phyloP scores from a whole-genome alignment of 2,329 filamentous ascomycete species.

The Podosphaera xanthii region DNA sequence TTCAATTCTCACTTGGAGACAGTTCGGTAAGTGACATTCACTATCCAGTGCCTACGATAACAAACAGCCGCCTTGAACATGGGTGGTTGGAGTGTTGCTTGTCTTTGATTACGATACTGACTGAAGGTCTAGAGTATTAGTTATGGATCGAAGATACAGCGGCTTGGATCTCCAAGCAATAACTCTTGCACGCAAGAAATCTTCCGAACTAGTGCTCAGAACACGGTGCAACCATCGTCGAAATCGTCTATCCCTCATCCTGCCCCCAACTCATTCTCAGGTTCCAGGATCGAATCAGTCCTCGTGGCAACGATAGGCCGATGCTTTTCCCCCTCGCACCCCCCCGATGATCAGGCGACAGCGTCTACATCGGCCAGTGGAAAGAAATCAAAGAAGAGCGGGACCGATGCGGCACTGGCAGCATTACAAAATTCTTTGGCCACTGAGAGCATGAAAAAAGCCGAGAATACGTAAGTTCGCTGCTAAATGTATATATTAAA shows the following conservation, averaged over 20 bases:
- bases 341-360: not conserved
- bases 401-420: slow-evolving; percentile 25
- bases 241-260: not conserved
- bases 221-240: not conserved
- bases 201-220: not conserved
- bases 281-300: not conserved
- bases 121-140: slow-evolving; percentile 23
- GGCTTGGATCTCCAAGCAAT: slow-evolving; percentile 20
- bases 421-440: slow-evolving; percentile 24
- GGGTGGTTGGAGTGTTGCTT: no score
- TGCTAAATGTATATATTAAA: slow-evolving; percentile 2
- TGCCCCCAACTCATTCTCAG: not conserved
- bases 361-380: slow-evolving; percentile 11
- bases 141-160: slow-evolving; percentile 28
- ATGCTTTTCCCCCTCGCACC: slow-evolving; percentile 1
- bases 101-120: not conserved
- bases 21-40: slow-evolving; percentile 29
- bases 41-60: not conserved
- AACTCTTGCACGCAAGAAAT: not conserved
- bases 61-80: no score
- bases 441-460: slow-evolving; percentile 22
- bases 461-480: slow-evolving; percentile 22
- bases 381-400: slow-evolving; percentile 19
- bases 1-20: slow-evolving; percentile 33
- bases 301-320: not conserved